These are phyloP conservation scores for Monascus ruber DNA, from an alignment of 2,329 filamentous ascomycete genomes.

Conservation along the genomic window DNA sequence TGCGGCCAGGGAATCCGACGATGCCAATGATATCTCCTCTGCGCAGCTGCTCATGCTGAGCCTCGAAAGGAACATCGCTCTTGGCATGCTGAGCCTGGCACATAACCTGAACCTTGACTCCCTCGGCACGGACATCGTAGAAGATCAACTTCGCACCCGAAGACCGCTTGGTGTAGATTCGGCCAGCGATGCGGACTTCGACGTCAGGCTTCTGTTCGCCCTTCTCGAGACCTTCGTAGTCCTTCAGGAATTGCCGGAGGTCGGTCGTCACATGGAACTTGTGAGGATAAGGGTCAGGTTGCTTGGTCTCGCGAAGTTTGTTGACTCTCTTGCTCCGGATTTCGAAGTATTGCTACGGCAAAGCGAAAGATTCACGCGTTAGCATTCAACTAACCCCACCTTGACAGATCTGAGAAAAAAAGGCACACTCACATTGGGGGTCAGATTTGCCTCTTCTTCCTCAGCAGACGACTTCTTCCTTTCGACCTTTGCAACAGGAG, in stretches of 20 bases:
- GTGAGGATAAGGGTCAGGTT: slow-evolving; percentile 84
- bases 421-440: slow-evolving; percentile 50
- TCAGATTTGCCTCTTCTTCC: slow-evolving; percentile 60
- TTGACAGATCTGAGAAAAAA: no score
- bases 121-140: slow-evolving; percentile 72
- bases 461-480: slow-evolving; percentile 50
- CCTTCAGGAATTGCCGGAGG: slow-evolving; percentile 63
- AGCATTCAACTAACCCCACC: slow-evolving; percentile 1
- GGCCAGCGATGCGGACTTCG: slow-evolving; percentile 64
- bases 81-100: slow-evolving; percentile 73
- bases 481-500: slow-evolving; percentile 44
- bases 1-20: slow-evolving; percentile 71
- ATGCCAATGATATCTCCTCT: slow-evolving; percentile 90
- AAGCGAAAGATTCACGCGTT: slow-evolving; percentile 3
- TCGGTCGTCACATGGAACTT: slow-evolving; percentile 82
- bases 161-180: slow-evolving; percentile 79
- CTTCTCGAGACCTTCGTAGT: slow-evolving; percentile 69
- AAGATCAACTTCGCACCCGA: slow-evolving; percentile 79
- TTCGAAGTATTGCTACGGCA: slow-evolving; percentile 75
- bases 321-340: slow-evolving; percentile 77
- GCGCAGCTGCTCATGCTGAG: slow-evolving; percentile 80
- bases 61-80: slow-evolving; percentile 61
- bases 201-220: slow-evolving; percentile 71
- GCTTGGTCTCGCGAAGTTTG: slow-evolving; percentile 59
- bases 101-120: slow-evolving; percentile 77